Evolutionary conservation across 345 rosid genomes (phyloP).

Genomic region (Xanthoceras sorbifolium): DNA sequence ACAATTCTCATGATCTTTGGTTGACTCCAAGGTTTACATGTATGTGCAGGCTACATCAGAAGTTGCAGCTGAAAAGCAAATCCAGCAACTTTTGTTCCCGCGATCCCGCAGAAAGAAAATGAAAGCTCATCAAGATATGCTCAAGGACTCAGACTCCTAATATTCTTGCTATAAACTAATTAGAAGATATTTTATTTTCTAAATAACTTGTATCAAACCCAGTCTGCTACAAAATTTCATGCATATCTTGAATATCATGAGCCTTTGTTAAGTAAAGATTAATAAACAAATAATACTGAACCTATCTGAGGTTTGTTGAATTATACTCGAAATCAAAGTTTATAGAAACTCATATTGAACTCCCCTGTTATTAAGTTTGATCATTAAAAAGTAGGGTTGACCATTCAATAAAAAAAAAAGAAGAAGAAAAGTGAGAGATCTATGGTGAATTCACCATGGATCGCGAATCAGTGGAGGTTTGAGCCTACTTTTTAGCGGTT

Average conservation of each 20-base stretch:
- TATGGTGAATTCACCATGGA: no score
- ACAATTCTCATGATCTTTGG: background rate
- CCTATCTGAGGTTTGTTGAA: no score
- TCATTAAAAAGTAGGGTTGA: no score
- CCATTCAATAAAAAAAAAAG: no score
- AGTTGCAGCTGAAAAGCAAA: constrained; percentile 84
- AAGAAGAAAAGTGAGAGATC: no score
- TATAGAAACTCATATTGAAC: no score
- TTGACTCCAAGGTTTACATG: background rate
- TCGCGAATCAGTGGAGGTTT: no score
- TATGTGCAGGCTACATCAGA: constrained; percentile 65
- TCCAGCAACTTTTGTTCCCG: constrained; percentile 77
- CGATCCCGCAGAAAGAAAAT: constrained; percentile 78
- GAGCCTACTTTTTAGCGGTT: no score
- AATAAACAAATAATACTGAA: no score
- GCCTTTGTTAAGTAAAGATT: background rate
- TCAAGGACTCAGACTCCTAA: constrained; percentile 30
- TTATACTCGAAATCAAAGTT: no score
- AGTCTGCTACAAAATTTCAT: background rate
- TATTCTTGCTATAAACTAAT: constrained; percentile 11
- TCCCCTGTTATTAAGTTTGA: no score
- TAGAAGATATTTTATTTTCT: background rate
- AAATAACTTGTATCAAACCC: background rate
- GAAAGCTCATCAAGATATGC: constrained; percentile 44
- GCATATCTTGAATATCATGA: background rate